Evolutionary conservation across 1,284 basidiomycete species (phyloP).

Genomic region (Ganoderma meredithae): DNA sequence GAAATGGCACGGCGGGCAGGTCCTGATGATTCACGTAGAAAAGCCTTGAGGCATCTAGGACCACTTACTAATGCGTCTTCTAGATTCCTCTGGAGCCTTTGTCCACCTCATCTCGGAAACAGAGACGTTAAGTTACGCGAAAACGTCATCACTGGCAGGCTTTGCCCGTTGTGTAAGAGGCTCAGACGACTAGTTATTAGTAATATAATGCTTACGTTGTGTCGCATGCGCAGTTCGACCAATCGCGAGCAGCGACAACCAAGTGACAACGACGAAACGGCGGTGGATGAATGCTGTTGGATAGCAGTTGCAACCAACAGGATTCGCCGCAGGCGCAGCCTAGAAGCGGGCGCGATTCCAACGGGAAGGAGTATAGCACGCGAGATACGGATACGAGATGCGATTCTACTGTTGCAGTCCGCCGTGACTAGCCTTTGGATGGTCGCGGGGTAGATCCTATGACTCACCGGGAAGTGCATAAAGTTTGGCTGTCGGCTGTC

Average conservation of each 20-base stretch:
- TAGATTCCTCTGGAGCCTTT: too few relatives aligned
- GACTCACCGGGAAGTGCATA: too few relatives aligned
- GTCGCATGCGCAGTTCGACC: neutral
- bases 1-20: neutral
- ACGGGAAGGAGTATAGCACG: neutral
- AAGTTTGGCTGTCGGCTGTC: too few relatives aligned
- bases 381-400: neutral
- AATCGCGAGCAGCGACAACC: neutral
- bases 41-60: too few relatives aligned
- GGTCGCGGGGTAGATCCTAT: too few relatives aligned
- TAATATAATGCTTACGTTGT: neutral
- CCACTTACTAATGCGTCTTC: too few relatives aligned
- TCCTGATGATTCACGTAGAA: too few relatives aligned
- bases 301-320: neutral
- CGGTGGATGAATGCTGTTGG: neutral
- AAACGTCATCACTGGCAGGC: too few relatives aligned
- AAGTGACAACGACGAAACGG: neutral
- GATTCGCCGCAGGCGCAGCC: neutral
- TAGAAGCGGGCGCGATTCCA: neutral
- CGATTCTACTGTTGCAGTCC: neutral
- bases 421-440: neutral
- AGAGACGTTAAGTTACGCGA: too few relatives aligned
- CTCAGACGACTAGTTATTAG: neutral
- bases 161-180: too few relatives aligned
- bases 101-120: too few relatives aligned